phyloP scores from a whole-genome alignment of 495 filamentous ascomycete genomes.

The Hypoxylon crocopeplum region DNA sequence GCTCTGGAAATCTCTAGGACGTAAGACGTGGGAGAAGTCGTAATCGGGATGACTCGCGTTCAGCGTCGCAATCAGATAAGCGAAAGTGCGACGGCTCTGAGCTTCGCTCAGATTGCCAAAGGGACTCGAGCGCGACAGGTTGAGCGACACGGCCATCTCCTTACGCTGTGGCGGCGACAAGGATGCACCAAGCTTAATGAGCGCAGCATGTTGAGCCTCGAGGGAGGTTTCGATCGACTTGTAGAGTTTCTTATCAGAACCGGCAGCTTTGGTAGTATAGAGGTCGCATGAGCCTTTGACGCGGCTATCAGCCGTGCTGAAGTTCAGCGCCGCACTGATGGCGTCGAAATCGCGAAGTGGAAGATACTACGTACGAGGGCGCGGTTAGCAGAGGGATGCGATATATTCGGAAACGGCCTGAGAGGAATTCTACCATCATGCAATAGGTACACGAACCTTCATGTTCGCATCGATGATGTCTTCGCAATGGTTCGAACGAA shows the following conservation, averaged over 20 bases:
- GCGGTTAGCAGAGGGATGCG: slow-evolving; percentile 6
- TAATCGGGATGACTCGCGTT: slow-evolving; percentile 98
- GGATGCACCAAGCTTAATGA: slow-evolving; percentile 79
- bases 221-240: slow-evolving; percentile 90
- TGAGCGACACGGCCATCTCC: slow-evolving; percentile 64
- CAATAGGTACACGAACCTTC: slow-evolving; percentile 40
- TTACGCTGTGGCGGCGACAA: slow-evolving; percentile 77
- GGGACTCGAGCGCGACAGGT: slow-evolving; percentile 82
- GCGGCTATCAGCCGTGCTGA: slow-evolving; percentile 89
- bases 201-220: slow-evolving; percentile 85
- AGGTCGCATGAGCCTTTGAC: slow-evolving; percentile 92
- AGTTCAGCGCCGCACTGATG: slow-evolving; percentile 88
- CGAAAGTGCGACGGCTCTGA: slow-evolving; percentile 87
- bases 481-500: slow-evolving; percentile 11
- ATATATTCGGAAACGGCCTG: neutral
- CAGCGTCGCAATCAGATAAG: slow-evolving; percentile 95
- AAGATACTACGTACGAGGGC: slow-evolving; percentile 69
- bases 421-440: neutral
- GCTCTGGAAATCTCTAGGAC: slow-evolving; percentile 84
- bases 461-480: slow-evolving; percentile 40
- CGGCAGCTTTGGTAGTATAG: slow-evolving; percentile 95
- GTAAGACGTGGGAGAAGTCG: slow-evolving; percentile 90
- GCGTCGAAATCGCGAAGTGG: slow-evolving; percentile 87
- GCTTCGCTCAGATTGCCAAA: slow-evolving; percentile 89
- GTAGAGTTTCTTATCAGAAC: slow-evolving; percentile 94